Evolutionary conservation across 371 early-diverging fungal species (phyloP).

Genomic region (Dentiscutata heterogama): DNA sequence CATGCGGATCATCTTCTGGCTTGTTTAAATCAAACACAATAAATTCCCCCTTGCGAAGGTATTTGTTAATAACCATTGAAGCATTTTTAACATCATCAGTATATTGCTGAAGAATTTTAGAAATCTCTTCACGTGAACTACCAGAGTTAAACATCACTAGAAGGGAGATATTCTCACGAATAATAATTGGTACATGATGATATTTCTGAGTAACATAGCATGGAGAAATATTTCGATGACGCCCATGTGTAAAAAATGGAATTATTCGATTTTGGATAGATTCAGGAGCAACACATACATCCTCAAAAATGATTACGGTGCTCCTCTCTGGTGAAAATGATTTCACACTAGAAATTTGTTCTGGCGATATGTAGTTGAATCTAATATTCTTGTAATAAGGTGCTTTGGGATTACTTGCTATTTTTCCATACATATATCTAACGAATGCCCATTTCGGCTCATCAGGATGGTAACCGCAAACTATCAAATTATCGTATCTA

Average conservation of each 20-base stretch:
- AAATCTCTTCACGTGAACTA: neutral
- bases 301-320: conserved; percentile 34
- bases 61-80: conserved; percentile 4
- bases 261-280: conserved; percentile 23
- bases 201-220: neutral
- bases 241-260: conserved; percentile 32
- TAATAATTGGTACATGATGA: conserved; percentile 22
- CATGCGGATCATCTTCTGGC: conserved; percentile 32
- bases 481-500: conserved; percentile 28
- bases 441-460: conserved; percentile 28
- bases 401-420: neutral
- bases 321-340: conserved; percentile 29
- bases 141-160: conserved; percentile 2
- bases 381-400: conserved; percentile 27
- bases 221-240: neutral
- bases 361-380: conserved; percentile 21
- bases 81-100: conserved; percentile 38
- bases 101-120: conserved; percentile 10
- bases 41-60: conserved; percentile 23
- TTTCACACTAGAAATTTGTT: conserved; percentile 37
- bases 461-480: conserved; percentile 37
- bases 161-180: conserved; percentile 29
- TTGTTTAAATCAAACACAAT: conserved; percentile 26
- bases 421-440: neutral
- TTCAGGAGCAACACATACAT: conserved; percentile 20